phyloP scores from a whole-genome alignment of 1,284 basidiomycete genomes.

The Ganoderma sinense region DNA sequence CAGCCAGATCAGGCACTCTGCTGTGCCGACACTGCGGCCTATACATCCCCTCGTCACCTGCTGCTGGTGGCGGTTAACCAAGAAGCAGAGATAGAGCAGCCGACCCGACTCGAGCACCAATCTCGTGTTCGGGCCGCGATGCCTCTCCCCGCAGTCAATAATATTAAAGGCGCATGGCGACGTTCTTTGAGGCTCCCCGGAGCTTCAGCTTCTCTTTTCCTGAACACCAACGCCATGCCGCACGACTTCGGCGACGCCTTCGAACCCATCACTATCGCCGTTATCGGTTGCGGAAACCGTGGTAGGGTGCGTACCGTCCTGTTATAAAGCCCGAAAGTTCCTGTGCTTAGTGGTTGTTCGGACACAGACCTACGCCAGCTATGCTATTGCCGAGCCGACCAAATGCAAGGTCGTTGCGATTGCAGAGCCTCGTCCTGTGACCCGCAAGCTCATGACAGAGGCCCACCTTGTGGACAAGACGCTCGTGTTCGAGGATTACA shows the following conservation, averaged over 20 bases:
- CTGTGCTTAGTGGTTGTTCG: neutral
- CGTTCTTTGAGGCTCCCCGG: constrained; percentile 26
- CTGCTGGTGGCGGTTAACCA: neutral
- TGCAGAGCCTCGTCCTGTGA: constrained; percentile 80
- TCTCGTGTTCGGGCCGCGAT: constrained; percentile 23
- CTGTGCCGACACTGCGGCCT: constrained; percentile 19
- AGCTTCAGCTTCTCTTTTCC: constrained; percentile 8
- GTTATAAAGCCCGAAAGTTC: neutral
- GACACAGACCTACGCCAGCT: constrained; percentile 71
- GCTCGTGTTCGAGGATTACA: constrained; percentile 77
- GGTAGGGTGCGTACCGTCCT: constrained; percentile 60
- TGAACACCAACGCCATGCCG: constrained; percentile 33
- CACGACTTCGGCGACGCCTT: constrained; percentile 27
- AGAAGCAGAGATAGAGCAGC: constrained; percentile 1
- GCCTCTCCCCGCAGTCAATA: constrained; percentile 19
- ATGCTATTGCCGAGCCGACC: constrained; percentile 66
- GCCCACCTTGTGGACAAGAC: constrained; percentile 66
- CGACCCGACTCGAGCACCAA: neutral
- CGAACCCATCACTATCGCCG: constrained; percentile 52
- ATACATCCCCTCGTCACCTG: constrained; percentile 1
- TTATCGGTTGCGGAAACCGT: constrained; percentile 84
- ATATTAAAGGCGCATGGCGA: constrained; percentile 32
- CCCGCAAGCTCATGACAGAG: constrained; percentile 63
- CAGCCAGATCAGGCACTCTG: constrained; percentile 30
- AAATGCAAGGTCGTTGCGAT: constrained; percentile 81